Evolutionary conservation across 2,329 filamentous ascomycete genomes (phyloP).

Genomic region (Fusarium phyllophilum): DNA sequence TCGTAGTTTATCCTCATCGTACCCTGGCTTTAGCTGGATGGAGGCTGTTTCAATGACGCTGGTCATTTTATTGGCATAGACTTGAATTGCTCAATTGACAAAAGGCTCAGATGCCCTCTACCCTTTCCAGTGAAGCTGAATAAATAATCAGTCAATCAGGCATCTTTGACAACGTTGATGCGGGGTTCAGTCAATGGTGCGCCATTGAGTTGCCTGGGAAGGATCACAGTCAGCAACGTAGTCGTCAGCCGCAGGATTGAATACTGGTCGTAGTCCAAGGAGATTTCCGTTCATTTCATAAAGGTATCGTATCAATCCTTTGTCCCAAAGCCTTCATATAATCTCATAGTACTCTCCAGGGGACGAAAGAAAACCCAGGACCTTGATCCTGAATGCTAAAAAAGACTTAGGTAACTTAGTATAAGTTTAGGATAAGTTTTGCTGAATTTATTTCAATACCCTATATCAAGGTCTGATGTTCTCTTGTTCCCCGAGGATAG

Average conservation of each 20-base stretch:
- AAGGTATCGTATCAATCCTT: neutral
- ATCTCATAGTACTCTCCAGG: neutral
- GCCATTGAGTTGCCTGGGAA: slow-evolving; percentile 9
- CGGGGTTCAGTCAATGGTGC: slow-evolving; percentile 13
- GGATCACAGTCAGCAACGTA: slow-evolving; percentile 5
- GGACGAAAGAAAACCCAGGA: neutral
- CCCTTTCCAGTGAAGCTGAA: neutral
- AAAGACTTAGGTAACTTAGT: neutral
- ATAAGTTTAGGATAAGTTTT: neutral
- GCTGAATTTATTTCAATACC: neutral
- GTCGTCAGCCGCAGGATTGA: slow-evolving; percentile 1
- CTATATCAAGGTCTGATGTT: neutral
- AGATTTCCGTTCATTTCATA: neutral
- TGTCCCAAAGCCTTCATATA: neutral
- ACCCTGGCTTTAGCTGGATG: slow-evolving; percentile 46
- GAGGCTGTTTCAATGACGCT: slow-evolving; percentile 55
- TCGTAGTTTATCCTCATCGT: slow-evolving; percentile 48
- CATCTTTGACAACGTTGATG: slow-evolving; percentile 12
- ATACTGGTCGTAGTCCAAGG: neutral
- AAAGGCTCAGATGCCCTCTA: neutral
- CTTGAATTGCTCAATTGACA: neutral
- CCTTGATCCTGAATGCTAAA: neutral
- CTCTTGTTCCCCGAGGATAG: neutral
- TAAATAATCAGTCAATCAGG: slow-evolving; percentile 7
- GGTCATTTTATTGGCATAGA: slow-evolving; percentile 43